Evolutionary conservation across 225 moss, liverwort and hornwort genomes (phyloP).

Genomic region (Pseudoscleropodium purum): DNA sequence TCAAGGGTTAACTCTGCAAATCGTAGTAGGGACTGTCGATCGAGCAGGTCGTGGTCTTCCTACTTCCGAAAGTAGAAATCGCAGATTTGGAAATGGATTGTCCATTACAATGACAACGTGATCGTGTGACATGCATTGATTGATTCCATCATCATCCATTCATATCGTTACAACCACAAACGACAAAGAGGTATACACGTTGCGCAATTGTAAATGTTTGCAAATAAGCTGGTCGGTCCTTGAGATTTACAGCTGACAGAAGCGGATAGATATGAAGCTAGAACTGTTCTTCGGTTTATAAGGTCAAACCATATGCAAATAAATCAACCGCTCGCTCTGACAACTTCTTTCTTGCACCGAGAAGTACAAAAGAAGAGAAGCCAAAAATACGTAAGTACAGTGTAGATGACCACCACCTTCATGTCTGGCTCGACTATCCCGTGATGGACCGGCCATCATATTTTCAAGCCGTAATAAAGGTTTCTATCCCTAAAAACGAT

Average conservation of each 20-base stretch:
- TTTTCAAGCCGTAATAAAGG: not conserved
- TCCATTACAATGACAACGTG: not conserved
- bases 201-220: not conserved
- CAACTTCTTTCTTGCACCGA: not conserved
- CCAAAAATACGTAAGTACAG: not conserved
- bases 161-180: not conserved
- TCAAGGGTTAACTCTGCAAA: not conserved
- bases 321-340: not conserved
- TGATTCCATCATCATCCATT: not conserved
- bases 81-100: not conserved
- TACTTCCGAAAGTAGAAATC: not conserved
- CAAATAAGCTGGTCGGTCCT: not conserved
- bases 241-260: not conserved
- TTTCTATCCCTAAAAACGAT: not conserved
- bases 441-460: conserved; percentile 18
- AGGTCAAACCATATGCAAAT: not conserved
- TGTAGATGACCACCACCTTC: not conserved
- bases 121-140: not conserved
- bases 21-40: not conserved
- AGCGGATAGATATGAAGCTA: not conserved
- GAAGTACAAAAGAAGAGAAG: not conserved
- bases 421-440: conserved; percentile 20
- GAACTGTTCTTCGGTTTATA: not conserved
- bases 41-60: not conserved
- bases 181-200: not conserved